Evolutionary conservation across 192 early-diverging fungal genomes (phyloP).

Genomic region (Backusella tarrabulga): DNA sequence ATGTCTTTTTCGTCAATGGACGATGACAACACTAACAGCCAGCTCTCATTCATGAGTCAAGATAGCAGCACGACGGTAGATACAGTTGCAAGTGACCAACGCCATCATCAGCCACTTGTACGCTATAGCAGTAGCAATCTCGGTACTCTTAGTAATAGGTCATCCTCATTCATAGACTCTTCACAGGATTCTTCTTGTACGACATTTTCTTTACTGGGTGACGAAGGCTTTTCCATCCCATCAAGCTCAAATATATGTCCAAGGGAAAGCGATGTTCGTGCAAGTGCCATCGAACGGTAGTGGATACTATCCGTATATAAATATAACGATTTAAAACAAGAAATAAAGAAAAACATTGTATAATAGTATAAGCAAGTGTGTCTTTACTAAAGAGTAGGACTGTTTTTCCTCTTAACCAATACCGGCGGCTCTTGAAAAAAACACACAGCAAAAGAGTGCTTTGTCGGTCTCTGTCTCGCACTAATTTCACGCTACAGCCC

Average conservation of each 20-base stretch:
- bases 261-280: conserved; percentile 10
- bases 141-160: neutral
- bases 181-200: conserved; percentile 1
- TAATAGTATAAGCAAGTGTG: neutral
- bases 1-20: neutral
- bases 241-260: conserved; percentile 5
- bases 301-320: neutral
- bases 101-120: neutral
- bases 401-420: too few species aligned
- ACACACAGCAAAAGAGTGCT: too few species aligned
- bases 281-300: neutral
- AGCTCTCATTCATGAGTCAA: neutral
- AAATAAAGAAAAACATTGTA: neutral
- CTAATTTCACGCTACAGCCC: neutral
- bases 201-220: neutral
- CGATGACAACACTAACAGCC: neutral
- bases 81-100: neutral
- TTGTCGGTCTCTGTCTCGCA: too few species aligned
- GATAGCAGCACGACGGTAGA: neutral
- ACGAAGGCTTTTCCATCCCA: neutral
- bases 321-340: neutral
- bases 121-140: neutral
- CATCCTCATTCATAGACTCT: neutral
- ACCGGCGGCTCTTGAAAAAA: too few species aligned
- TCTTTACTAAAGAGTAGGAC: too few species aligned